phyloP scores from a whole-genome alignment of 164 flowering plant species.

The Vitis amurensis region DNA sequence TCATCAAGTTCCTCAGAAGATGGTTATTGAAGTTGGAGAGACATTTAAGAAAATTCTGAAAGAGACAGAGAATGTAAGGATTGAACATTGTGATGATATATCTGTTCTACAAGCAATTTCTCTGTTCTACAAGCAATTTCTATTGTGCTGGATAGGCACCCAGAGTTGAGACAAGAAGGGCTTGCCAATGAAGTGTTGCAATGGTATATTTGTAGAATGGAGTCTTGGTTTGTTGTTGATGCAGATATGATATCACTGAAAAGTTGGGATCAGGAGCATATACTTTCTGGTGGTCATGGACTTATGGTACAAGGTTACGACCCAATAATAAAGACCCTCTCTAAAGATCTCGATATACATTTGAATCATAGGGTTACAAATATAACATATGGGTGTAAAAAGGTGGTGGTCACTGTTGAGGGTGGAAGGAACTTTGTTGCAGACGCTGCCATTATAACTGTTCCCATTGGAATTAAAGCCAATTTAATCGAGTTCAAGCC shows the following conservation, averaged over 20 bases:
- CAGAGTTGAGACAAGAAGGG: conserved; percentile 76
- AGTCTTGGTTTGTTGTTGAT: conserved; percentile 97
- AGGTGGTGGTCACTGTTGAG: conserved; percentile 62
- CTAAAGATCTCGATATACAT: conserved; percentile 70
- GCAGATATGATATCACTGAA: conserved; percentile 86
- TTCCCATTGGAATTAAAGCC: conserved; percentile 84
- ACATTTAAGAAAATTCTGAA: conserved; percentile 64
- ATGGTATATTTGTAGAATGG: conserved; percentile 94
- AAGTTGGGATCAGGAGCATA: conserved; percentile 92
- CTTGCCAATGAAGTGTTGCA: conserved; percentile 77
- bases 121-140: conserved; percentile 69
- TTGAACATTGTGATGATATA: conserved; percentile 67
- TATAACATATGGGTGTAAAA: conserved; percentile 45
- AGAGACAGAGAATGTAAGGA: conserved; percentile 88
- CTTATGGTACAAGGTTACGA: conserved; percentile 93
- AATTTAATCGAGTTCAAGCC: conserved; percentile 71
- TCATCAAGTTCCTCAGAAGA: conserved; percentile 65
- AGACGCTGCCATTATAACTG: conserved; percentile 83
- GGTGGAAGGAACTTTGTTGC: conserved; percentile 65
- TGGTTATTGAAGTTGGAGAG: conserved; percentile 76
- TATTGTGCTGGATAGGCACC: conserved; percentile 65
- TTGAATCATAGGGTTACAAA: conserved; percentile 82
- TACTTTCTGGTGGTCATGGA: conserved; percentile 94
- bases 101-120: conserved; percentile 74
- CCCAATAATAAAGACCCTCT: conserved; percentile 72